Evolutionary conservation across 352 stramenopile species (phyloP).

Genomic region (Pythium apleroticum): DNA sequence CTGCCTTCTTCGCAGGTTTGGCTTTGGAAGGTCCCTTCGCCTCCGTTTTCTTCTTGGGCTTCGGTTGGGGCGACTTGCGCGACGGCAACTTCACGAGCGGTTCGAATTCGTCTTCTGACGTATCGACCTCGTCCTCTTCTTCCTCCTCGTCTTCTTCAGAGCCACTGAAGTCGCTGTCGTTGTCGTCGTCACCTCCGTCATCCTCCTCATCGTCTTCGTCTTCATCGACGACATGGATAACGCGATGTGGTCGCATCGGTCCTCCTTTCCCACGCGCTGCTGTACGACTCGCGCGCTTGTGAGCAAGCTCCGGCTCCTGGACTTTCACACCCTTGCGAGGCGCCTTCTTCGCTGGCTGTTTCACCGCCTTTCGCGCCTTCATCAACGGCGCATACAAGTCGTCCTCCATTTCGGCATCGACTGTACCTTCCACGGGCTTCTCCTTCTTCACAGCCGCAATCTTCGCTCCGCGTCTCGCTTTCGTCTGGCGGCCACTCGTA

Average conservation of each 20-base stretch:
- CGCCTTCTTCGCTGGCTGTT: slow-evolving; percentile 4
- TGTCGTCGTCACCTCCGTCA: slow-evolving; percentile 27
- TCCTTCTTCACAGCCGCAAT: background rate
- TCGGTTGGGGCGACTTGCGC: slow-evolving; percentile 13
- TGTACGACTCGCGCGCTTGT: slow-evolving; percentile 14
- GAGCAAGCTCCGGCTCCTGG: slow-evolving; percentile 21
- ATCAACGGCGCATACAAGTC: background rate
- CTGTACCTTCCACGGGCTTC: background rate
- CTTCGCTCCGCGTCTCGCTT: background rate
- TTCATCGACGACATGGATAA: slow-evolving; percentile 7
- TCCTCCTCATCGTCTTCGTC: slow-evolving; percentile 16
- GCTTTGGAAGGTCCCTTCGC: slow-evolving; percentile 1
- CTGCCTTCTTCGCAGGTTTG: background rate
- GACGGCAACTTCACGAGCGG: slow-evolving; percentile 23
- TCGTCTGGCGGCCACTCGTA: background rate
- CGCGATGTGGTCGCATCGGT: background rate
- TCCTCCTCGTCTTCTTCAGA: slow-evolving; percentile 39
- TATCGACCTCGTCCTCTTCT: slow-evolving; percentile 40
- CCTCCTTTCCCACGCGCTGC: slow-evolving; percentile 6
- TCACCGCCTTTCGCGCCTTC: background rate
- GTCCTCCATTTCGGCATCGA: background rate
- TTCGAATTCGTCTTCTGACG: slow-evolving; percentile 39
- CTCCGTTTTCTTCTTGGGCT: slow-evolving; percentile 16
- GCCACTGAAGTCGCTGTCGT: slow-evolving; percentile 27
- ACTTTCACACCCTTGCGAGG: slow-evolving; percentile 18